Base-by-base conservation (phyloP, 352 stramenopile genomes). In the Aphanomyces astaci region DNA sequence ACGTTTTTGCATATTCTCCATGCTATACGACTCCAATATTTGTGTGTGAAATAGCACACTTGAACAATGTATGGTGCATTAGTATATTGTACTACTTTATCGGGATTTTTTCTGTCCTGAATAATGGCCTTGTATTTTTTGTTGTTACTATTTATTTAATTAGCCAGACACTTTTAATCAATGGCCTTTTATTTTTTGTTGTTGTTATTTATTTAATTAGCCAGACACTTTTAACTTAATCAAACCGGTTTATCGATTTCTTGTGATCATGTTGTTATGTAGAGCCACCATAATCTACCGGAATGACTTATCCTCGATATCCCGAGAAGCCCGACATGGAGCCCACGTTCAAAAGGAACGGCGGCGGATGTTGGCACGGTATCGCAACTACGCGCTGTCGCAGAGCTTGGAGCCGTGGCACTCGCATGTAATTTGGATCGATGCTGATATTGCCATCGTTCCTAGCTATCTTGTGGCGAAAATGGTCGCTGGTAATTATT, bases 341-440 rank as follows among this genome's bases (percentile, higher is more conserved):
- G 49, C 71, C 33, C 0, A 24, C 2, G 36, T 81, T 4, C 78
- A 85, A 25, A 59, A 24, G 17, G 53, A 28, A 15, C 68, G 78
- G 36, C 68, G 78, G 13, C 72, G 76, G 4, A 85, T 79, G 68
- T 28, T 82, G n/a, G 72, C 74, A 63, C 75, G 78, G 22, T 82
- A 82, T 39, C 74, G 78, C 11, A 85, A 85, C 63, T 78, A 73
- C 27, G 72, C 74, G 33, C 54, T 82, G 17, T 43, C 77, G 1
- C 72, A 68, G n/a, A 76, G 67, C 4, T 53, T 85, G 19, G 54
- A 76, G 60, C 43, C 57, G 45, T 81, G 75, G 73, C 71, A 82
- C 39, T 64, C 76, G 25, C 72, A 78, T 31, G 75, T 81, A 2
- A 27, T 84, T 60, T 84, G 75, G 75, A 39, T 84, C 3, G 76